Evolutionary conservation across 805 yeast genomes (phyloP).

Genomic region (Soucietia sequanensis): DNA sequence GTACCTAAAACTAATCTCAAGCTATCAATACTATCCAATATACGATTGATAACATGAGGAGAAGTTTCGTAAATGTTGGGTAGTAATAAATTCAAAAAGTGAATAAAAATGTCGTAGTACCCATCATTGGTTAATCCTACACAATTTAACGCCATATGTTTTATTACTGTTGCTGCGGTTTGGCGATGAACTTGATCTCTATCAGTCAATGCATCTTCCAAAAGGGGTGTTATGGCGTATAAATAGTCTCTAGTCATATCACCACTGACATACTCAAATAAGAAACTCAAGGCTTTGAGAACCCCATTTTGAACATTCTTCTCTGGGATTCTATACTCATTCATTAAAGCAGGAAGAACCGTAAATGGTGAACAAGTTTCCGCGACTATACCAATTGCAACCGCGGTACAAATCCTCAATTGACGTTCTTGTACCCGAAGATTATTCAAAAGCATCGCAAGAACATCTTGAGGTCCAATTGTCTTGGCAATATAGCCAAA

Average conservation of each 20-base stretch:
- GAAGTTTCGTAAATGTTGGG: slow-evolving; percentile 94
- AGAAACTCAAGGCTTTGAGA: slow-evolving; percentile 81
- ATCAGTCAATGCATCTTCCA: slow-evolving; percentile 89
- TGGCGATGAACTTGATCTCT: slow-evolving; percentile 92
- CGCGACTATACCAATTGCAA: slow-evolving; percentile 96
- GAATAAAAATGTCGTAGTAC: slow-evolving; percentile 60
- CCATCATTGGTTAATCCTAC: slow-evolving; percentile 75
- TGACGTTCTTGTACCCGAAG: slow-evolving; percentile 94
- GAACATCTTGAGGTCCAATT: slow-evolving; percentile 93
- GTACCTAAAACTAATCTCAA: slow-evolving; percentile 71
- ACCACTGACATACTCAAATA: slow-evolving; percentile 89
- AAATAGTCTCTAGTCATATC: slow-evolving; percentile 74
- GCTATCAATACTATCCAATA: slow-evolving; percentile 77
- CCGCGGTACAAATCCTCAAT: slow-evolving; percentile 93
- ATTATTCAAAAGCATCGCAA: slow-evolving; percentile 79
- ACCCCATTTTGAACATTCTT: slow-evolving; percentile 95
- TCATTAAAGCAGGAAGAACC: slow-evolving; percentile 90
- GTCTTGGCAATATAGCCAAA: slow-evolving; percentile 91
- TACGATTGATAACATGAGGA: slow-evolving; percentile 87
- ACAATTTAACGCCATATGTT: slow-evolving; percentile 78
- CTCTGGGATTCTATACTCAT: slow-evolving; percentile 91
- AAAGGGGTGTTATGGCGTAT: slow-evolving; percentile 70
- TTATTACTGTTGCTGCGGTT: slow-evolving; percentile 86
- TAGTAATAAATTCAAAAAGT: slow-evolving; percentile 72
- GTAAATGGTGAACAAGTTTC: slow-evolving; percentile 92